These are phyloP conservation scores for Xerocomellus amylosporus DNA, from an alignment of 768 basidiomycete genomes.

Conservation along the genomic window DNA sequence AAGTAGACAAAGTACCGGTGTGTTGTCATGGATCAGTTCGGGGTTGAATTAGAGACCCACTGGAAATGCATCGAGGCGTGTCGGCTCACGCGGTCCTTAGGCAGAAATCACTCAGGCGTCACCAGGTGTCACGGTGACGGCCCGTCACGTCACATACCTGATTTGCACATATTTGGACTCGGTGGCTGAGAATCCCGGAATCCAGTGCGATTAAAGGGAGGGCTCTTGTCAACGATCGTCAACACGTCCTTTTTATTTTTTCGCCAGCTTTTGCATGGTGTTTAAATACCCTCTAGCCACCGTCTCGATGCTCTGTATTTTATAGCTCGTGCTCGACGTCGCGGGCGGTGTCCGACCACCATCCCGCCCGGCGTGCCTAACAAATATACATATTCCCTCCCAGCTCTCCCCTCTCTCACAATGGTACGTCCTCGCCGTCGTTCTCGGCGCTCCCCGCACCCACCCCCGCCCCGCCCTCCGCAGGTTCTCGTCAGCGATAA, in stretches of 20 bases:
- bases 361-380: conserved; percentile 33
- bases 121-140: conserved; percentile 13
- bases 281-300: conserved; percentile 40
- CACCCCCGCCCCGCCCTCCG: neutral
- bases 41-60: no score
- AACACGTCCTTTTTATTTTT: conserved; percentile 41
- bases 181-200: conserved; percentile 24
- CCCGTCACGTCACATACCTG: conserved; percentile 1
- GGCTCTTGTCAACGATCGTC: conserved; percentile 53
- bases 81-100: conserved; percentile 18
- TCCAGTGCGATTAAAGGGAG: conserved; percentile 28
- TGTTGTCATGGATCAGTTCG: neutral
- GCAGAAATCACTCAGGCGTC: conserved; percentile 33
- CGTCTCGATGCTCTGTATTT: conserved; percentile 28
- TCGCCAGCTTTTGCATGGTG: conserved; percentile 38
- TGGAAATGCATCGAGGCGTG: no score
- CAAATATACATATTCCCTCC: neutral
- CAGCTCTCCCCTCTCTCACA: conserved; percentile 12
- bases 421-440: conserved; percentile 42
- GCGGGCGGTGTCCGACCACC: conserved; percentile 52
- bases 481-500: conserved; percentile 71
- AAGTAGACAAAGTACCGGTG: conserved; percentile 10
- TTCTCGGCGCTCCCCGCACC: neutral
- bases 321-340: conserved; percentile 55
- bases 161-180: conserved; percentile 22